Evolutionary conservation across 2,329 filamentous ascomycete genomes (phyloP), one percentile per base, ranked within the genome.

Genomic region (Blastomyces emzantsi): DNA sequence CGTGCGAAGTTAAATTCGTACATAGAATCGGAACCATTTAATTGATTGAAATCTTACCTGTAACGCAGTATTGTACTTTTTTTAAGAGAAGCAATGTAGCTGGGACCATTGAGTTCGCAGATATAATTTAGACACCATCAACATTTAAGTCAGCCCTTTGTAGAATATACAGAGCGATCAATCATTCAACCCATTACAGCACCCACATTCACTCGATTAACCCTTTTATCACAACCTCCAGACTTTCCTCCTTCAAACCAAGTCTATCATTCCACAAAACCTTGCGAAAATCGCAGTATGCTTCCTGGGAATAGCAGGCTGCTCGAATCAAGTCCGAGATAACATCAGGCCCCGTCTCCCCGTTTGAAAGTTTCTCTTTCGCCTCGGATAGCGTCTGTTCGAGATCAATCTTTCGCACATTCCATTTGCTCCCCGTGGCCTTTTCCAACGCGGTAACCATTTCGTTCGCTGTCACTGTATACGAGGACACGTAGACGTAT

Each of bases 401-500:
- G 17, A 41, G 55, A 57, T 39, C 13, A 22, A 57, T 25, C 19
- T n/a, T 57, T 57, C 41, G 15, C 1, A 86, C 75, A 0, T 77
- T 74, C 78, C 81, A 87, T 65, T 82, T 81, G 22, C 74, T 69
- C 1, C 80, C 80, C 0, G 81, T 83, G 13, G 79, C 73, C 63
- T 81, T 79, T 72, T 89, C 83, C 2, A 83, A 73, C 0, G 79
- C 70, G 15, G 74, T 72, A 1, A 88, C 70, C 1, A 89, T 73
- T 66, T 87, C 78, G 22, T 83, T 82, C 72, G 87, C 85, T 1
- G 81, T 81, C 0, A 81, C 79, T 39, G 80, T 80, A 67, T 87
- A 84, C 0, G 82, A 85, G 2, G 83, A 80, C 19, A 87, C 74
- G 60, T 79, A 80, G 39, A 89, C 71, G 70, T 85, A 83, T 65